Percentiles rank a stretch among this genome's conserved stretches.
Evolutionary conservation across 177 flowering plant genomes (phyloP).

Genomic region (Vitis hybrid): DNA sequence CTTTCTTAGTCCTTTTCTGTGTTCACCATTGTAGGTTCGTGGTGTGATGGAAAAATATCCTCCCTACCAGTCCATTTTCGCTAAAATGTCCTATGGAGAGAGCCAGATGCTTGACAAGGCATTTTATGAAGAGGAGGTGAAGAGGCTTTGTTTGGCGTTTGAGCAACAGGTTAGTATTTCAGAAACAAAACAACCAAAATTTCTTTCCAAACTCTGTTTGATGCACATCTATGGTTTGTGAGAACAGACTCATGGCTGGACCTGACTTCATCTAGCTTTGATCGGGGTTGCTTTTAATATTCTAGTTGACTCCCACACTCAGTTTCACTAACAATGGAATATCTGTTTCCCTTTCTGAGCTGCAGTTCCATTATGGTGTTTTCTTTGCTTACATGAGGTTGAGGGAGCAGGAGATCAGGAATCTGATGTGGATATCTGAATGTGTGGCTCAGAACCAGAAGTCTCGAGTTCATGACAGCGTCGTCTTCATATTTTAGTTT

Average conservation of each 20-base stretch:
- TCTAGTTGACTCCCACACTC: too few species aligned
- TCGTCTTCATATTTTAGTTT: constrained; percentile 88
- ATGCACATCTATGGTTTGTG: background rate
- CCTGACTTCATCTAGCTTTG: too few species aligned
- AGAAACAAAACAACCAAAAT: background rate
- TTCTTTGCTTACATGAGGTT: constrained; percentile 97
- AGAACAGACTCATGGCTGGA: too few species aligned
- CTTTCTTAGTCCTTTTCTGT: background rate
- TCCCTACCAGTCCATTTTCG: constrained; percentile 92
- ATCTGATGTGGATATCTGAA: constrained; percentile 99
- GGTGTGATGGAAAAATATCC: constrained; percentile 95
- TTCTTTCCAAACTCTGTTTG: too few species aligned
- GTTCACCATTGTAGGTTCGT: constrained; percentile 62
- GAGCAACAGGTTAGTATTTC: constrained; percentile 83
- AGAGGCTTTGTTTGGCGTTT: constrained; percentile 91
- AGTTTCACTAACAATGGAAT: background rate
- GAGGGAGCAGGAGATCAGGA: constrained; percentile 99
- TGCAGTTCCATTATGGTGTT: constrained; percentile 95
- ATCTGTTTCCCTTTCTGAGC: background rate
- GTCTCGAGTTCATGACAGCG: constrained; percentile 96
- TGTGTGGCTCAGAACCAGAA: constrained; percentile 99
- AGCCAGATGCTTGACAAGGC: constrained; percentile 99
- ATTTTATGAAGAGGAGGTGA: constrained; percentile 98
- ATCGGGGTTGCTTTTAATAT: too few species aligned
- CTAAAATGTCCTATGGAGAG: constrained; percentile 93